Conservation (phyloP, 495 filamentous ascomycete genomes). For the Penicillium antarcticum region DNA sequence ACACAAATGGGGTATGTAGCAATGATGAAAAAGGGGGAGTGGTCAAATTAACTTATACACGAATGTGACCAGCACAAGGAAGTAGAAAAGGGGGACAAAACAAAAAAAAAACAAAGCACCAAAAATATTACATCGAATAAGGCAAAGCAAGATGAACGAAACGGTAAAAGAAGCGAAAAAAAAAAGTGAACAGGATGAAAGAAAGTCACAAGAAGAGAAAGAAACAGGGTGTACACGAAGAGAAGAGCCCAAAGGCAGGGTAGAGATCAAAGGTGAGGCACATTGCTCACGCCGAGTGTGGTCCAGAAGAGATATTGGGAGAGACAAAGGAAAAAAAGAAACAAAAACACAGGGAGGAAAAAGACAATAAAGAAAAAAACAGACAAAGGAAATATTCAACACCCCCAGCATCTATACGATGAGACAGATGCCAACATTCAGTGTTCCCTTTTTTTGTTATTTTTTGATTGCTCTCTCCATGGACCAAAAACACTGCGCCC, state of each 20-base stretch:
- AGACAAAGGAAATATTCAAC: conserved; percentile 12
- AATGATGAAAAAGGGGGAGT: conserved; percentile 14
- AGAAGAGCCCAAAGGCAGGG: conserved; percentile 2
- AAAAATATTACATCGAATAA: conserved; percentile 29
- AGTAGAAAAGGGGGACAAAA: conserved; percentile 1
- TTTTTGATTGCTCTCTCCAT: not conserved
- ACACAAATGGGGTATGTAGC: conserved; percentile 30
- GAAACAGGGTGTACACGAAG: conserved; percentile 10
- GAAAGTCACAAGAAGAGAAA: conserved; percentile 10
- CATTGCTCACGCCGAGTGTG: conserved; percentile 13
- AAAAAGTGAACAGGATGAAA: not conserved
- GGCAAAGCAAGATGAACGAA: conserved; percentile 13
- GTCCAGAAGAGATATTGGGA: conserved; percentile 7
- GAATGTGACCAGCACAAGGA: conserved; percentile 35
- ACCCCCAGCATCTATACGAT: not conserved
- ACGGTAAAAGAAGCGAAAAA: conserved; percentile 7
- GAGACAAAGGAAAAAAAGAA: conserved; percentile 12
- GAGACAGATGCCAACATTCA: conserved; percentile 7
- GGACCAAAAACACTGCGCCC: conserved; percentile 6
- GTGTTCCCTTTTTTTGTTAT: conserved; percentile 1
- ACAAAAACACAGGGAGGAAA: conserved; percentile 8
- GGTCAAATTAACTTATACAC: conserved; percentile 33
- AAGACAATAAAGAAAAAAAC: conserved; percentile 14
- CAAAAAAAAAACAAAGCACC: conserved; percentile 1
- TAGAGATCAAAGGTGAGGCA: conserved; percentile 11